Base-by-base conservation (phyloP, 441 rosid genomes). In the Populus hybrid region DNA sequence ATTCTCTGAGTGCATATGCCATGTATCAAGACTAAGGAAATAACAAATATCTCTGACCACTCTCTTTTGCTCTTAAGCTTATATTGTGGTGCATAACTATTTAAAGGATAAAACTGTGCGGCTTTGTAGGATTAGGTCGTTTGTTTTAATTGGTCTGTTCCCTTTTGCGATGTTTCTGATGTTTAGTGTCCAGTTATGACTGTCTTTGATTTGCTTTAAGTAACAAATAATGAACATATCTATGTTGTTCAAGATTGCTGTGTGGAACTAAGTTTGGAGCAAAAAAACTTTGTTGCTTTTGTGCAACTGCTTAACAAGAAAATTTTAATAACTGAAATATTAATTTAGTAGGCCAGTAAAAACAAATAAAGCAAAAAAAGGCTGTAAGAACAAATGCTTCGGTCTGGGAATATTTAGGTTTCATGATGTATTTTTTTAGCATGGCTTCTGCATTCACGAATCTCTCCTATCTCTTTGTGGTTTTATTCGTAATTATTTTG, bases 401-500 rank as follows among this genome's bases (percentile, higher is more conserved):
- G 7, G 21, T 18, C 23, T 5, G 24, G 57, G 28, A 70, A 46
- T 67, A 14, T 63, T 59, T 70, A 8, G 40, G 16, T 71, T 59
- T 42, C 32, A 67, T 53, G 59, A 19, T 21, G 2, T 40, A 18
- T 34, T 63, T 57, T 65, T 59, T 3, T 9, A 24, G 24, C 32
- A 23, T 75, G 28, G 66, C 21, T 66, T 2, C 28, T 79, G 32
- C 57, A 40, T 70, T 28, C 2, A 9, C 68, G 32, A 67, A 6
- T 46, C 63, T 69, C 32, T 8, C 74, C 38, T 65, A 63, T 38
- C 6, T 67, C 53, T 50, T 42, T 53, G 71, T 5, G 12, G 14
- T 7, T 28, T 50, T 19, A 12, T 71, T 74, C 46, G 61, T 65
- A 68, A 65, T 65, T 75, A 35, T 75, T 34, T 24, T 68, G 75